A percentile compares a stretch with the other conserved stretches of the same genome.
These are phyloP conservation scores for Vicia villosa DNA, from an alignment of 306 rosid species.

Conservation along the genomic window DNA sequence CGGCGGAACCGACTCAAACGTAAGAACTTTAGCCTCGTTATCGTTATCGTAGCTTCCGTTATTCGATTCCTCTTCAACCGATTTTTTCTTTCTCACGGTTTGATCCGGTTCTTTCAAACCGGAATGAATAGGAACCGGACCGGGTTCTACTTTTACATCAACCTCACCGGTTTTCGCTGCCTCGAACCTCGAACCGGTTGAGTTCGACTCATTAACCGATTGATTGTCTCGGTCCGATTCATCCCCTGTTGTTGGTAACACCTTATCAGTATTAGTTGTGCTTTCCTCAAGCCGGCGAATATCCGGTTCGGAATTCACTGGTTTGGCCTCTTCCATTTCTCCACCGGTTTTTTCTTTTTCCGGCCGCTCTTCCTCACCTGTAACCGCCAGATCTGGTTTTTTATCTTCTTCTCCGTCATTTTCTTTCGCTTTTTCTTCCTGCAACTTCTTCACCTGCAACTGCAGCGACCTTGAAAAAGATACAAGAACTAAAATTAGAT, in stretches of 20 bases:
- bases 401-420: conserved; percentile 36
- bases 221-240: conserved; percentile 72
- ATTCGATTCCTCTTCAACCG: conserved; percentile 58
- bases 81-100: conserved; percentile 28
- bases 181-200: conserved; percentile 69
- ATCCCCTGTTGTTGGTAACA: conserved; percentile 39
- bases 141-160: conserved; percentile 24
- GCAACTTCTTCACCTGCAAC: conserved; percentile 68
- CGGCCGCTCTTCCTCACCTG: conserved; percentile 43
- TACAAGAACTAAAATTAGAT: conserved; percentile 46
- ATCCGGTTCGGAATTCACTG: conserved; percentile 43
- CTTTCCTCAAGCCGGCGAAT: conserved; percentile 38
- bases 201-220: conserved; percentile 82
- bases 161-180: conserved; percentile 46
- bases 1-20: conserved; percentile 51
- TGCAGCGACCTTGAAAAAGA: conserved; percentile 57
- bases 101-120: conserved; percentile 42
- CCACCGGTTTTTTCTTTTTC: conserved; percentile 54
- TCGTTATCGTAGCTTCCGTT: conserved; percentile 73
- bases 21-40: conserved; percentile 46
- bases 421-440: conserved; percentile 57
- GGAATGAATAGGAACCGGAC: conserved; percentile 26
- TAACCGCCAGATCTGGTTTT: conserved; percentile 69
- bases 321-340: conserved; percentile 37
- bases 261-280: conserved; percentile 29